These are phyloP conservation scores for Amylostereum areolatum DNA, from an alignment of 1,284 basidiomycete genomes.

Conservation along the genomic window DNA sequence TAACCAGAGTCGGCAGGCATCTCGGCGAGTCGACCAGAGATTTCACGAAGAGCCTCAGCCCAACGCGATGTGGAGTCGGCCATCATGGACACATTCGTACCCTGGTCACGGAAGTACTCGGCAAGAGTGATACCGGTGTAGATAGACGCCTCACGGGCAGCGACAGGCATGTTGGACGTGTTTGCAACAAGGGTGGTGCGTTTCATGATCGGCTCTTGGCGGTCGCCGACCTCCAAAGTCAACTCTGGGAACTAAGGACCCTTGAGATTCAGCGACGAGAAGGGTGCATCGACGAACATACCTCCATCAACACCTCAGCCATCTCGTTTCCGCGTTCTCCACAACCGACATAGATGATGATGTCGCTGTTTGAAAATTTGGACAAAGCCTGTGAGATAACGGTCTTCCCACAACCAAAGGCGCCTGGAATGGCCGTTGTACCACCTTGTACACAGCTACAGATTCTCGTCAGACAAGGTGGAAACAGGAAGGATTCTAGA, in stretches of 20 bases:
- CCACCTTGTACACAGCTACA: conserved; percentile 93
- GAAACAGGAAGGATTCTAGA: conserved; percentile 1
- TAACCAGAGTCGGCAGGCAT: conserved; percentile 99
- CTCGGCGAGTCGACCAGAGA: conserved; percentile 97
- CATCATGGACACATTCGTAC: conserved; percentile 99
- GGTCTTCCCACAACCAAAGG: conserved; percentile 97
- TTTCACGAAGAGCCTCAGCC: conserved; percentile 99
- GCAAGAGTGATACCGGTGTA: conserved; percentile 99
- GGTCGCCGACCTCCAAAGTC: conserved; percentile 84
- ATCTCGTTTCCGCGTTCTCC: conserved; percentile 95
- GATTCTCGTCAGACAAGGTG: conserved; percentile 4
- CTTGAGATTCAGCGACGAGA: conserved; percentile 2
- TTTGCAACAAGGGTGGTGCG: conserved; percentile 98
- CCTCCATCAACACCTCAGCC: conserved; percentile 97
- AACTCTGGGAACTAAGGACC: conserved; percentile 84
- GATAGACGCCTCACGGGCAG: conserved; percentile 98
- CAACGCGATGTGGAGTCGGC: conserved; percentile 99
- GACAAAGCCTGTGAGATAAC: conserved; percentile 97
- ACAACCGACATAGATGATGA: conserved; percentile 98
- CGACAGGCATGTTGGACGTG: conserved; percentile 99
- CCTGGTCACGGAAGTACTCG: conserved; percentile 99
- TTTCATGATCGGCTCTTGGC: conserved; percentile 99
- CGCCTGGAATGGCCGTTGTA: conserved; percentile 98
- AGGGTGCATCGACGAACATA: conserved; percentile 25
- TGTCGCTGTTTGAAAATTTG: conserved; percentile 99